These are phyloP conservation scores for Pestalotiopsis sp. DNA, from an alignment of 2,329 filamentous ascomycete species.

Conservation along the genomic window DNA sequence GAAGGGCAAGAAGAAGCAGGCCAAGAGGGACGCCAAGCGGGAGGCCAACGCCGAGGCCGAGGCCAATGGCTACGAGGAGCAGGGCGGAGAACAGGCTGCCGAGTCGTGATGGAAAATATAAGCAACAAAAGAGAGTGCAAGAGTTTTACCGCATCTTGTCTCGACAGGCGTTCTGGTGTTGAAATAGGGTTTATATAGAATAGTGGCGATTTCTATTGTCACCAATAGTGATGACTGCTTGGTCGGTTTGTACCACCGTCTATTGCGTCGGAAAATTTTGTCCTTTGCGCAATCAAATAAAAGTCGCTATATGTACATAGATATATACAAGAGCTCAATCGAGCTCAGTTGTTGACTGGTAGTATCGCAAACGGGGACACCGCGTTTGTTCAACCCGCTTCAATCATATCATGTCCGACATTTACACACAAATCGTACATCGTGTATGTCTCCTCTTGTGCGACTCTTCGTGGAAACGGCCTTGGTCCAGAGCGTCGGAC, in stretches of 20 bases:
- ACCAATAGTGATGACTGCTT: neutral
- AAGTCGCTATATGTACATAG: neutral
- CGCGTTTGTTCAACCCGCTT: neutral
- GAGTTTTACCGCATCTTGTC: neutral
- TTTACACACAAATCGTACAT: neutral
- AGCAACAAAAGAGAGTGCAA: neutral
- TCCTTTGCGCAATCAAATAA: neutral
- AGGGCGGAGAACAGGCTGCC: neutral
- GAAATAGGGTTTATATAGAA: neutral
- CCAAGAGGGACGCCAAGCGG: neutral
- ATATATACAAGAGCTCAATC: neutral
- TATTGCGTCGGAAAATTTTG: neutral
- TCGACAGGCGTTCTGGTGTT: neutral
- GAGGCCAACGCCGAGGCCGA: neutral
- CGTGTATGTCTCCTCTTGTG: too few relatives aligned
- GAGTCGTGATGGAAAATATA: neutral
- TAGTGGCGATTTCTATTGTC: neutral
- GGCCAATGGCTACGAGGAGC: neutral
- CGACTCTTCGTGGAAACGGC: too few relatives aligned
- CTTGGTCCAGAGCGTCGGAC: too few relatives aligned
- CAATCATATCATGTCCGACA: neutral
- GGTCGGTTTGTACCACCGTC: neutral
- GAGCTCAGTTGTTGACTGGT: neutral
- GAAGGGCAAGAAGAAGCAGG: slow-evolving; percentile 17
- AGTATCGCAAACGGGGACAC: neutral